Conservation (phyloP, 495 filamentous ascomycete genomes). For the Neurospora sp. region DNA sequence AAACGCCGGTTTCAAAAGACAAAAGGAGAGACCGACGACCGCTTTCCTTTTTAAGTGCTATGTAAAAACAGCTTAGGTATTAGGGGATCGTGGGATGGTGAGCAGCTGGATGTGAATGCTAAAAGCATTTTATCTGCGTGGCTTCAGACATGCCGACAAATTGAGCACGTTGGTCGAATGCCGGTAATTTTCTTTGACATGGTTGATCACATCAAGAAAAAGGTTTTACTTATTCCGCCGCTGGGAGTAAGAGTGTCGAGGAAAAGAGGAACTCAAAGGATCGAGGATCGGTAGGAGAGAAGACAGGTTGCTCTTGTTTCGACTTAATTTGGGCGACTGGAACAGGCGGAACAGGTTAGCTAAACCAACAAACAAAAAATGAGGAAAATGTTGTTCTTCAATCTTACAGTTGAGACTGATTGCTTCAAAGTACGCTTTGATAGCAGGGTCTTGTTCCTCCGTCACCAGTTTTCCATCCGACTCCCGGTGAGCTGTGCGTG, state of each 20-base stretch:
- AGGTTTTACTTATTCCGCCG: conserved; percentile 5
- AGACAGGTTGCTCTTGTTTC: conserved; percentile 37
- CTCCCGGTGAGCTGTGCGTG: conserved; percentile 44
- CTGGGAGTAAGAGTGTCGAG: conserved; percentile 47
- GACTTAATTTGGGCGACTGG: conserved; percentile 27
- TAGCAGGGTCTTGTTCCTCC: conserved; percentile 42
- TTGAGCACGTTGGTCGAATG: neutral
- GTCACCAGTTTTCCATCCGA: conserved; percentile 45
- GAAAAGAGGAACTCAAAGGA: conserved; percentile 59
- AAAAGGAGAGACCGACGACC: neutral
- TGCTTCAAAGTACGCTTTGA: conserved; percentile 50
- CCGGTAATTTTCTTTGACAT: neutral
- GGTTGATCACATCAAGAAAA: neutral
- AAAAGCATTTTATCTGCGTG: neutral
- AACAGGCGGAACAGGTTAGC: conserved; percentile 3
- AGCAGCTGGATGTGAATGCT: neutral
- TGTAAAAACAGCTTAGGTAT: neutral
- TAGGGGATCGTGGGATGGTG: neutral
- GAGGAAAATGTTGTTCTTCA: neutral
- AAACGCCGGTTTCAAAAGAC: neutral
- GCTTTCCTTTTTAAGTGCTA: neutral
- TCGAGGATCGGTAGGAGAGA: conserved; percentile 54
- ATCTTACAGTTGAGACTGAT: conserved; percentile 52
- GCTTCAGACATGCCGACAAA: neutral
- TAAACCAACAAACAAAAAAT: neutral